Evolutionary conservation across 2,329 filamentous ascomycete genomes (phyloP), one percentile per base, ranked within the genome.

Genomic region (Aspergillus novofumigatus): DNA sequence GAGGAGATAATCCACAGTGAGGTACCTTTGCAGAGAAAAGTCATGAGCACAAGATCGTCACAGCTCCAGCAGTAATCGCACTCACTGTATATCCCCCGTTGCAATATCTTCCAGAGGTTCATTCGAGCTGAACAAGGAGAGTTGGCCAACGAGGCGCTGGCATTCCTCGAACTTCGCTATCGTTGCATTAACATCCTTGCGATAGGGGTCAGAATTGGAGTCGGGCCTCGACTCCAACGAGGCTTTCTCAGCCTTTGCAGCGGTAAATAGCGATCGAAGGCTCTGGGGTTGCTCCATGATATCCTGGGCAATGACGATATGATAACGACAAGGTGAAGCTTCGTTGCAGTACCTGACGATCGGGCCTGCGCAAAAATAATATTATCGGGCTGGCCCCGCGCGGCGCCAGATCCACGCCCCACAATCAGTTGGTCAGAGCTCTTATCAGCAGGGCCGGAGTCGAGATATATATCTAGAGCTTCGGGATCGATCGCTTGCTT

Each of bases 111-210:
- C 94, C 42, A 93, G 75, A 0, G 84, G 83, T 74, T 99, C 94
- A 75, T 99, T 99, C 38, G 86, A 81, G 65, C 91, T 96, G 82
- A 97, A 97, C 53, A 99, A 80, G 0, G 90, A 88, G 26, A 94
- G 80, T 58, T 85, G 81, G 62, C 85, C 80, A 62, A 90, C 85
- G 55, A 90, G 83, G 58, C 84, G 79, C 57, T 88, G 80, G 72
- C 90, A 92, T 72, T 89, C 81, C 67, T 89, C 81, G 75, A 96
- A 93, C 53, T 86, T 83, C 61, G 83, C 75, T 65, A 96, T 85
- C 44, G 90, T 84, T 42, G 80, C 75, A 58, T 80, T 78, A 64
- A 96, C 81, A 66, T 86, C 85, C 63, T 87, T 82, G 69, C 85
- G 85, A 76, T 88, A 93, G 55, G 79, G 74, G 35, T 85, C 78